Evolutionary conservation across 2,329 filamentous ascomycete genomes (phyloP), one percentile per base, ranked within the genome.

Genomic region (Tothia fuscella): DNA sequence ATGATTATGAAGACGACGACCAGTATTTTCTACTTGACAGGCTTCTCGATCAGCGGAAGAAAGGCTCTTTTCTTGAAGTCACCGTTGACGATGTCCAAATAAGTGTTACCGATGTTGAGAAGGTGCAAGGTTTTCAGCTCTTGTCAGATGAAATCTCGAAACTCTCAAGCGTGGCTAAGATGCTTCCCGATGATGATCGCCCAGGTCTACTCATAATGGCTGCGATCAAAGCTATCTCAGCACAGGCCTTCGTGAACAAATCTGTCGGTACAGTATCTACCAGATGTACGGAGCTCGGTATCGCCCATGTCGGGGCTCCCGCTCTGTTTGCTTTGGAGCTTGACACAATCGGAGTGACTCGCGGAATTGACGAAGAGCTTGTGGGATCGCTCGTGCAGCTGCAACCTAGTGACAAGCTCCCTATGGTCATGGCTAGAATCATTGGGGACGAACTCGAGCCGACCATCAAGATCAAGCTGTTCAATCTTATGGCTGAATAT

Each of bases 401-500:
- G 4, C 49, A 48, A 28, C 53, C 52, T 6, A 49, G 54, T 6
- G 64, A 67, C 17, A 56, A 57, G 20, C 63, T 74, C 1, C 78
- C 80, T 1, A 84, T 88, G 48, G 58, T 96, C 41, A 94, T 93
- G 79, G 76, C 83, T 45, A 76, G 91, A 38, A 82, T 94, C 64
- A 83, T 98, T 49, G 86, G 86, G 0, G 88, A 96, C 56, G 89
- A 96, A 56, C 84, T 93, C 63, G 89, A 96, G 48, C 89, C 93
- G 0, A 78, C 85, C 5, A 68, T 95, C 49, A 94, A 93, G 57
- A 59, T 95, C 44, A 93, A 93, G 56, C 64, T 96, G 31, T 83
- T 82, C 59, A 87, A 93, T 47, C 51, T 93, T 4, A 80, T 78
- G 45, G 60, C 86, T n/a, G 93, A 98, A 56, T 98, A 98, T 57